Conservation (phyloP, 345 rosid genomes). For the Lenwebbia sp. region DNA sequence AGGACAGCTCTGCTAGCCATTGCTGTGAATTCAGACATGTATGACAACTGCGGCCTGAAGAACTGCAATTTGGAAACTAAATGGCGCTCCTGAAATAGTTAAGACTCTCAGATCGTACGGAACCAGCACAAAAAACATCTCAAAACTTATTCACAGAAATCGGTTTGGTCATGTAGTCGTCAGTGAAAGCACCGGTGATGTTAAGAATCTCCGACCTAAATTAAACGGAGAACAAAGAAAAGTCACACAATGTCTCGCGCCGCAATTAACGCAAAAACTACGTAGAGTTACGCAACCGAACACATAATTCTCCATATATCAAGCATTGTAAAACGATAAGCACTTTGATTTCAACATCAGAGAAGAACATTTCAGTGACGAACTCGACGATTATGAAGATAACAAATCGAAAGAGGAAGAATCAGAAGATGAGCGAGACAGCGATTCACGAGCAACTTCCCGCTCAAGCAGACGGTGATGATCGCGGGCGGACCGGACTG, state of each 20-base stretch:
- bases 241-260: background rate
- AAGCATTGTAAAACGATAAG: background rate
- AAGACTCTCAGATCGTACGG: background rate
- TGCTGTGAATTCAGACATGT: constrained; percentile 56
- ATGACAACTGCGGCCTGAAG: constrained; percentile 77
- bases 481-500: constrained; percentile 26
- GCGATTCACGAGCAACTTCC: constrained; percentile 49
- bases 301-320: background rate
- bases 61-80: constrained; percentile 64
- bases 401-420: background rate
- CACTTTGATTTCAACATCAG: background rate
- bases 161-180: background rate
- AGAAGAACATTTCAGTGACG: background rate
- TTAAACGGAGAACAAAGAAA: background rate
- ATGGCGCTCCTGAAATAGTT: constrained; percentile 77
- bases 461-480: constrained; percentile 37
- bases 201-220: background rate
- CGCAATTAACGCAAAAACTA: background rate
- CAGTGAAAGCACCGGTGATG: background rate
- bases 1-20: constrained; percentile 64
- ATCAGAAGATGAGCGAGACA: background rate
- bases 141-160: background rate
- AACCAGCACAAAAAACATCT: background rate
- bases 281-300: background rate
- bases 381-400: background rate